Conservation (phyloP, 805 yeast species). For the Barnettozyma pratensis region DNA sequence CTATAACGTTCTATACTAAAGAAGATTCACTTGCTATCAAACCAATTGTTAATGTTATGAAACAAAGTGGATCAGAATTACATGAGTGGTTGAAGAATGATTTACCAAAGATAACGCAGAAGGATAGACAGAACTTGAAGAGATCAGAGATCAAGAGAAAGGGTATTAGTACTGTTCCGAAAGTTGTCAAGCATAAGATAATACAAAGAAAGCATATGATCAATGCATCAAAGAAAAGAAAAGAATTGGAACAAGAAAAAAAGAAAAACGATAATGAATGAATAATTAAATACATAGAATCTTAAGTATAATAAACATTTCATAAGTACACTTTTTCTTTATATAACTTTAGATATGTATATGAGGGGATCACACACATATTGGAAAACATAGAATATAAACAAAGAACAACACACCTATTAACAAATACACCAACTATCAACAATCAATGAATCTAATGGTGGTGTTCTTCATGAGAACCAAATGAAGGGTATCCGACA, state of each 20-base stretch:
- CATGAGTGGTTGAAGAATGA: slow-evolving; percentile 79
- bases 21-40: slow-evolving; percentile 74
- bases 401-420: background rate
- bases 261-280: slow-evolving; percentile 4
- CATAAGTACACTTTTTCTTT: slow-evolving; percentile 5
- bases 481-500: slow-evolving; percentile 76
- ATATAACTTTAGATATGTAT: background rate
- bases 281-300: background rate
- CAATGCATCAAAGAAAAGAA: slow-evolving; percentile 58
- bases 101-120: slow-evolving; percentile 57
- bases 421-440: background rate
- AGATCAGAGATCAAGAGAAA: slow-evolving; percentile 56
- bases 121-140: slow-evolving; percentile 58
- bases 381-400: slow-evolving; percentile 1
- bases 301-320: slow-evolving; percentile 1
- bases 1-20: slow-evolving; percentile 89
- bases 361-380: background rate
- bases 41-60: slow-evolving; percentile 90
- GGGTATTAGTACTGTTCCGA: slow-evolving; percentile 82
- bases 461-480: slow-evolving; percentile 30
- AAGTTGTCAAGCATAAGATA: slow-evolving; percentile 57
- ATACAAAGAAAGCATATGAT: slow-evolving; percentile 66
- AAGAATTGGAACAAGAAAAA: slow-evolving; percentile 2
- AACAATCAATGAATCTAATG: slow-evolving; percentile 8
- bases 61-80: slow-evolving; percentile 74